Percentiles rank a stretch among this genome's conserved stretches.
These are phyloP conservation scores for Moricandia moricandioides DNA, from an alignment of 345 rosid genomes.

Conservation along the genomic window DNA sequence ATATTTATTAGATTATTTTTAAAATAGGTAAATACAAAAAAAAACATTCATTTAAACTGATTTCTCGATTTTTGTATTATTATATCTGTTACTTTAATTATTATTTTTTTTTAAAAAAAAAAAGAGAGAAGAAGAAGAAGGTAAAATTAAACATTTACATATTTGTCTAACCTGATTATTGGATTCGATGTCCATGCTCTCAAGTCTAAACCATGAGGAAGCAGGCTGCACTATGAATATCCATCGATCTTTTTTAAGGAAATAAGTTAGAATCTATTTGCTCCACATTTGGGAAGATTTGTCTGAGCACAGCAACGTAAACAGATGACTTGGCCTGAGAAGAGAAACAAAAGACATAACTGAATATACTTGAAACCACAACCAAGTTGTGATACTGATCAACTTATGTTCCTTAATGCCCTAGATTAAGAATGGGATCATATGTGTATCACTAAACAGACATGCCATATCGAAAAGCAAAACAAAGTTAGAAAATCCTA, in stretches of 20 bases:
- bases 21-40: too few species aligned
- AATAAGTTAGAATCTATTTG: slow-evolving; percentile 78
- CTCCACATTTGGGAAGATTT: slow-evolving; percentile 71
- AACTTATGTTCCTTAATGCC: slow-evolving; percentile 7
- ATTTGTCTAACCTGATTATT: not conserved
- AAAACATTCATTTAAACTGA: too few species aligned
- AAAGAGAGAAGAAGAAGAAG: too few species aligned
- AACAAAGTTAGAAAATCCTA: slow-evolving; percentile 16
- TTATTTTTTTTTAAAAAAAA: too few species aligned
- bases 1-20: too few species aligned
- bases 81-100: too few species aligned
- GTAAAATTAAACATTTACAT: not conserved
- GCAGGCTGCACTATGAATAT: not conserved
- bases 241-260: slow-evolving; percentile 22
- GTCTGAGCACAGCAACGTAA: slow-evolving; percentile 49
- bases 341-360: slow-evolving; percentile 14
- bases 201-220: slow-evolving; percentile 19
- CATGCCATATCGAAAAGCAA: slow-evolving; percentile 8
- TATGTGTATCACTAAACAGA: not conserved
- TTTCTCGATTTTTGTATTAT: too few species aligned
- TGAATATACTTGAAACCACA: not conserved
- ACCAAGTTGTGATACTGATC: not conserved
- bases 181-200: not conserved
- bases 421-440: slow-evolving; percentile 1
- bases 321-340: slow-evolving; percentile 70